phyloP scores from a whole-genome alignment of 2,329 filamentous ascomycete species.

The Beauveria medogensis region DNA sequence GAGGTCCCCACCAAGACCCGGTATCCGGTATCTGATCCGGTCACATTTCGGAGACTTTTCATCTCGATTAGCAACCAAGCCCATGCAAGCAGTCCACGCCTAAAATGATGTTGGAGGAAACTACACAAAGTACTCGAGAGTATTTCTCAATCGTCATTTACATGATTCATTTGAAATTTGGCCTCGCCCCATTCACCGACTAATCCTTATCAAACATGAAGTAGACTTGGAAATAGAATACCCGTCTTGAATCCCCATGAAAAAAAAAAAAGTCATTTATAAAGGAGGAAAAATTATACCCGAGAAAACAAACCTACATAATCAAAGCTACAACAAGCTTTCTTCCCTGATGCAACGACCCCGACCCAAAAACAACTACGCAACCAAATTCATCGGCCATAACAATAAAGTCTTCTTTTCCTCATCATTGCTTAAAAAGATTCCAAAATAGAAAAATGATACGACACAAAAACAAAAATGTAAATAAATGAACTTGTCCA shows the following conservation, averaged over 20 bases:
- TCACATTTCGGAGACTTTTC: slow-evolving; percentile 6
- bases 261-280: background rate
- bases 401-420: background rate
- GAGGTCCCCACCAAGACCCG: background rate
- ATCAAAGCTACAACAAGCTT: background rate
- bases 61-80: background rate
- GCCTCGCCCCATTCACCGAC: too few species aligned
- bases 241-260: background rate
- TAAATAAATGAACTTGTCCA: background rate
- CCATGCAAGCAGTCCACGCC: background rate
- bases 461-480: background rate
- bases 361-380: background rate
- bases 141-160: too few species aligned
- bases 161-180: too few species aligned
- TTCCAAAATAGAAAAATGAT: slow-evolving; percentile 1
- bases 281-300: background rate
- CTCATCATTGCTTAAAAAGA: slow-evolving; percentile 2
- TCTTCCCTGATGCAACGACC: background rate
- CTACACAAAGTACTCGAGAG: too few species aligned
- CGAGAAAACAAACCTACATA: background rate
- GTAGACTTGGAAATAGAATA: too few species aligned
- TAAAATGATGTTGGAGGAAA: too few species aligned
- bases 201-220: too few species aligned
- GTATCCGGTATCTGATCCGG: background rate
- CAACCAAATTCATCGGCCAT: too few species aligned